Base-by-base conservation (phyloP, 768 basidiomycete genomes). In the Hydnum rufescens region DNA sequence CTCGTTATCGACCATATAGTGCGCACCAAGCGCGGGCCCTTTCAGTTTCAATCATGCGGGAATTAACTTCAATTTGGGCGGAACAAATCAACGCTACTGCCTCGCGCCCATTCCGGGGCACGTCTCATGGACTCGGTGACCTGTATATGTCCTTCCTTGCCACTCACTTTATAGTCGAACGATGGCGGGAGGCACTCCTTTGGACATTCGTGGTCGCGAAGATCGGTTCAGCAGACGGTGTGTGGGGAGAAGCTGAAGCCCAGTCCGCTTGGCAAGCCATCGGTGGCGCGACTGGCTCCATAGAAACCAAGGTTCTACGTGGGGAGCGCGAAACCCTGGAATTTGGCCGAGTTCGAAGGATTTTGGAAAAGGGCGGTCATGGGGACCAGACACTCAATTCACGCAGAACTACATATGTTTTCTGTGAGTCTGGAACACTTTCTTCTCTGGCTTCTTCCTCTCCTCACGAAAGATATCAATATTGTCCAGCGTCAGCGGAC, bases 1-100 rank as follows among this genome's bases (percentile, higher is more conserved):
- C 26, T n/a, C 52, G 62, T 0, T 25, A 19, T 5, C 49, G 62
- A 8, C 61, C 61, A 1, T 63, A 63, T 52, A 51, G 58, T 23
- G 49, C 53, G 2, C 62, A 63, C 50, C 51, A 57, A 4, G 60
- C 57, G 18, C 59, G 59, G 47, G 42, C 55, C 1, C 28, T 62
- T 23, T 51, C 56, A 18, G 4, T 23, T 5, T 49, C 60, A 8
- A 23, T 62, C n/a, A 28, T 60, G 18, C 29, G 39, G 6, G 62
- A 63, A 42, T 46, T 58, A 3, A 52, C 56, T 26, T 25, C 26
- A 8, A 54, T 59, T 18, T 62, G 53, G 26, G 3, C 19, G 5
- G 34, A 49, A 13, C 58, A 60, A 32, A 32, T 61, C 4, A 32
- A 8, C 30, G 29, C 22, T 1, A 58, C 57, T 26, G n/a, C 52